These are phyloP conservation scores for Rhizopogon rudus DNA, from an alignment of 768 basidiomycete genomes.

Conservation along the genomic window DNA sequence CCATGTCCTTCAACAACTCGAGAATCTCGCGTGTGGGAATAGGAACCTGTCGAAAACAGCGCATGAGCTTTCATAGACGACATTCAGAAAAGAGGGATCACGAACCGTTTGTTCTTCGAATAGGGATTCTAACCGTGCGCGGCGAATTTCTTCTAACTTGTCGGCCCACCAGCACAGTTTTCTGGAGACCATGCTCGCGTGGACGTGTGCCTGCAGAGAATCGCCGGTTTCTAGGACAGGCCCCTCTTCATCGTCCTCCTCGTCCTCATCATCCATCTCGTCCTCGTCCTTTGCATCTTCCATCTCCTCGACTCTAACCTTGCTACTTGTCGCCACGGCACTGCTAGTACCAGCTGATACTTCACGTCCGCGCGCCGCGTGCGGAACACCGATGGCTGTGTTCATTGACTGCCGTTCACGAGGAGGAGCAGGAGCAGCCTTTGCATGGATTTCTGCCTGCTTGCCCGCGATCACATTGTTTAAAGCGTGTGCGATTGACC, in stretches of 20 bases:
- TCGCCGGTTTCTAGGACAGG: not conserved
- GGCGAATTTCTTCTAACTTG: slow-evolving; percentile 2
- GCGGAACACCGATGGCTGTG: not conserved
- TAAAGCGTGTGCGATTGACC: too few relatives aligned
- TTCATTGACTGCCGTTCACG: too few relatives aligned
- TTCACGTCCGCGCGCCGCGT: not conserved
- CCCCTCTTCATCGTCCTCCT: not conserved
- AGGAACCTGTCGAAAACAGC: not conserved
- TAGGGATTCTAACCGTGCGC: not conserved
- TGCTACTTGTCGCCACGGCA: slow-evolving; percentile 3
- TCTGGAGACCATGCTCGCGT: not conserved
- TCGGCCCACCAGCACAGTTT: slow-evolving; percentile 13
- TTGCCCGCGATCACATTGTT: too few relatives aligned
- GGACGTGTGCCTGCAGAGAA: not conserved
- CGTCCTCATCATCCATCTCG: not conserved
- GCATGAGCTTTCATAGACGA: not conserved
- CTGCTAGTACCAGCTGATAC: not conserved
- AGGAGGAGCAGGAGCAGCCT: too few relatives aligned
- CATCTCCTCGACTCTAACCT: not conserved
- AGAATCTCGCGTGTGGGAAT: slow-evolving; percentile 10
- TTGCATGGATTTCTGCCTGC: too few relatives aligned
- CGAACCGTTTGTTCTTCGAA: not conserved
- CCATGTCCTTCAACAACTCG: slow-evolving; percentile 14
- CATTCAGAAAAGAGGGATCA: not conserved
- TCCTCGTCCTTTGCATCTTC: not conserved